phyloP scores from a whole-genome alignment of 1,284 basidiomycete genomes.

The Pascua sp. region DNA sequence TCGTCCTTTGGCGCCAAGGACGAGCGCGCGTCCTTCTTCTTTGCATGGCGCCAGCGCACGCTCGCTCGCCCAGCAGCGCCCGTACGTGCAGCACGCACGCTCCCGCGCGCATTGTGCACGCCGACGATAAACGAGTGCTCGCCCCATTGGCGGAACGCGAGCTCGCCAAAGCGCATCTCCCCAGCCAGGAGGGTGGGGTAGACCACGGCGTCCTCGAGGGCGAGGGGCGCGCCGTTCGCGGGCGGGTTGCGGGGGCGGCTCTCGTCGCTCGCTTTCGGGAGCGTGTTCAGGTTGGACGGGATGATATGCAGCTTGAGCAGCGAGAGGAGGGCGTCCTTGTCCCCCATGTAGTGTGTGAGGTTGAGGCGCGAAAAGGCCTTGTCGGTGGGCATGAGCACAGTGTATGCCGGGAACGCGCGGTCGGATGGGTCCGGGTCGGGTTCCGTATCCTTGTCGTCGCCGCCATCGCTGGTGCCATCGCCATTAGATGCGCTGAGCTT shows the following conservation, averaged over 20 bases:
- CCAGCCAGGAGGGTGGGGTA: conserved; percentile 70
- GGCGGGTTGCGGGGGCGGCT: conserved; percentile 17
- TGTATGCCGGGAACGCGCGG: conserved; percentile 58
- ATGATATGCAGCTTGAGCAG: conserved; percentile 90
- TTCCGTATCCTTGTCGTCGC: conserved; percentile 20
- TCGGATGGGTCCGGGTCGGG: background rate
- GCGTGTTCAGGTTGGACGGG: conserved; percentile 45
- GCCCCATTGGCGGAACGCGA: conserved; percentile 65
- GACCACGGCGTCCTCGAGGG: conserved; percentile 64
- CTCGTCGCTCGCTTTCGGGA: conserved; percentile 6
- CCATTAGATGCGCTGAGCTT: conserved; percentile 54
- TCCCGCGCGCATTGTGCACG: conserved; percentile 80
- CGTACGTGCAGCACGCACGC: conserved; percentile 56
- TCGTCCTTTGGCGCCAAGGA: background rate
- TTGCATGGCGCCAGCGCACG: conserved; percentile 40
- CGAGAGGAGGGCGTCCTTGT: conserved; percentile 59
- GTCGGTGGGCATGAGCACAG: conserved; percentile 84
- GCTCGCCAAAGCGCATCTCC: conserved; percentile 66
- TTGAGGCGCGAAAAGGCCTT: conserved; percentile 88
- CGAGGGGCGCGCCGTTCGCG: conserved; percentile 59
- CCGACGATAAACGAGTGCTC: conserved; percentile 68
- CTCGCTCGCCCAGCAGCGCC: conserved; percentile 78
- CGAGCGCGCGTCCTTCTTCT: background rate
- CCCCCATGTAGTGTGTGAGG: conserved; percentile 69
- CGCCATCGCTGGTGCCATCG: conserved; percentile 30